Base-by-base conservation (phyloP, 371 early-diverging fungal species). In the Phascolomyces articulosus region DNA sequence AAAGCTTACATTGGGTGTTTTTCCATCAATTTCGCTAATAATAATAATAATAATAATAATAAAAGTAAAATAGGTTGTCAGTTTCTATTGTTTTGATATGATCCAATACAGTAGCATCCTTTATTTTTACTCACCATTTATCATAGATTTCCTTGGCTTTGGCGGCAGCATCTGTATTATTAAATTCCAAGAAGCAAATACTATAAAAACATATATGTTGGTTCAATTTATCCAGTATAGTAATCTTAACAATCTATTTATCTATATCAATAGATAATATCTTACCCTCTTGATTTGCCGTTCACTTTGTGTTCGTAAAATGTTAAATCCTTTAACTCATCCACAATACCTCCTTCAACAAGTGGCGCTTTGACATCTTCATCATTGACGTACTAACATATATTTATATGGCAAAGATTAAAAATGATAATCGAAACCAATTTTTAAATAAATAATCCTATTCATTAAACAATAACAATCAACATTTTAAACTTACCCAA, bases 281-380 rank as follows among this genome's bases (percentile, higher is more conserved):
- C 64, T 55, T 78, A 83, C 82, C 85, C 89, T 68, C 84, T 67
- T 62, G 87, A 87, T 73, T 88, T 88, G 44, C 89, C 89, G 63
- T 88, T 88, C 31, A 83, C 77, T 72, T 88, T 88, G 63, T 86
- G 84, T 60, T 88, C 89, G 58, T 73, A 76, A 66, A 88, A 88
- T 16, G 80, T 78, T 26, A 86, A 57, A 23, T 86, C 85, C 48
- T 70, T 73, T 20, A 84, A 64, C 16, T 79, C 75, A 11, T 60
- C 60, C 18, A 62, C 68, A n/a, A 79, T 56, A n/a, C 79, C 77
- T 21, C 73, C 75, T 20, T 84, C 73, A 27, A 70, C 57, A 15
- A 79, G 71, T 27, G 81, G 73, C 20, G 57, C 66, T 34, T 72
- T 73, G 27, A 87, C 67, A 26, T 84, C 79, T 40, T 78, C 74